Conservation (phyloP, 225 moss, liverwort and hornwort genomes). For the Physcomitrium patens region DNA sequence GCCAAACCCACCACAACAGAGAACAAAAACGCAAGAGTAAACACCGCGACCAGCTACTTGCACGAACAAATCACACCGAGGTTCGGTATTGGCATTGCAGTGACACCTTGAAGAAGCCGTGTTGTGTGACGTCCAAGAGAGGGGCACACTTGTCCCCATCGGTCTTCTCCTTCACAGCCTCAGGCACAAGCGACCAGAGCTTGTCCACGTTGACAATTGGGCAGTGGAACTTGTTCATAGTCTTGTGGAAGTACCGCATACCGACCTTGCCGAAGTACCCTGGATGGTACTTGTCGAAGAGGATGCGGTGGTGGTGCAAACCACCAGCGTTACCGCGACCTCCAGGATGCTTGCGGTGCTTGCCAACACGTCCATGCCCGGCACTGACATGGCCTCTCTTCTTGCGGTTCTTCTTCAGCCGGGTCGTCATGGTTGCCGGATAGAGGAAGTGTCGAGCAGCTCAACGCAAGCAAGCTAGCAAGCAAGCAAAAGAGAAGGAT, state of each 20-base stretch:
- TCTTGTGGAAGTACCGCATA: conserved; percentile 30
- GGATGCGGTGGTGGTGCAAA: conserved; percentile 28
- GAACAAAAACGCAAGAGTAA: too few species aligned
- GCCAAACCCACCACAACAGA: too few species aligned
- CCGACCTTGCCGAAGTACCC: conserved; percentile 33
- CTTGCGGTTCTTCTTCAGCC: conserved; percentile 33
- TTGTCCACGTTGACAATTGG: conserved; percentile 27
- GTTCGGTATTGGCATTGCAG: background rate
- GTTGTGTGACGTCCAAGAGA: conserved; percentile 26
- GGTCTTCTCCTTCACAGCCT: conserved; percentile 21
- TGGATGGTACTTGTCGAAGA: conserved; percentile 33
- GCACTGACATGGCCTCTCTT: conserved; percentile 29
- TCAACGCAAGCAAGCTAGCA: too few species aligned
- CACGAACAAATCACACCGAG: too few species aligned
- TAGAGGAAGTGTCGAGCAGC: background rate
- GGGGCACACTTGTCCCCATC: conserved; percentile 21
- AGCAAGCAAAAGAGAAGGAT: too few species aligned
- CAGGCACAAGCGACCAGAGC: conserved; percentile 30
- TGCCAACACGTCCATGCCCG: background rate
- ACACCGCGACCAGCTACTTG: too few species aligned
- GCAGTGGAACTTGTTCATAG: conserved; percentile 33
- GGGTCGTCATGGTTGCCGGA: conserved; percentile 20
- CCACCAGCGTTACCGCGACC: conserved; percentile 34
- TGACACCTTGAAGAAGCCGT: conserved; percentile 28
- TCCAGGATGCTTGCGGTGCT: background rate